Base-by-base conservation (phyloP, 352 stramenopile species). In the Pythium aristosporum region DNA sequence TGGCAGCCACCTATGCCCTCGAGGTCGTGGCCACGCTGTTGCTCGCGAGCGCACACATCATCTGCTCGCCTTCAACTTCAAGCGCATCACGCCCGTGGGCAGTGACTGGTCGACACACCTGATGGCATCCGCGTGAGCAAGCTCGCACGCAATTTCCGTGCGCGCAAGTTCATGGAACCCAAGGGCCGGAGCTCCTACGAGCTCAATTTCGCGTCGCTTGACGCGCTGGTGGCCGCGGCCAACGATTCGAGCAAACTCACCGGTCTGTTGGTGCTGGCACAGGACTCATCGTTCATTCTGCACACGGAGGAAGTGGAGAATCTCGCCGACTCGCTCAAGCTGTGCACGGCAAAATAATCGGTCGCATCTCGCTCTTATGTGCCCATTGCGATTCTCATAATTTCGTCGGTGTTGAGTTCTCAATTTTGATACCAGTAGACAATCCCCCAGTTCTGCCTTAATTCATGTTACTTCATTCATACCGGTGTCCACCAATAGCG, bases 131-230 rank as follows among this genome's bases (percentile, higher is more conserved):
- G 77, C 11, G 61, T 78, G 57, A 65, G 65, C 2, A 71, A 73
- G 39, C 46, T 86, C 21, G 73, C 77, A 34, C 78, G 75, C 0
- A 65, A 86, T 50, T 80, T 74, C 46, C 79, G 79, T 6, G 73
- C 86, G 23, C 69, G 68, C 20, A 88, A 88, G 64, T 88, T 91
- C 61, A 57, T 67, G 5, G 79, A 89, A 53, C 74, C 82, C 44
- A 81, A 65, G 6, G 61, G 74, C 10, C 50, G 65, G 11, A 73
- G 55, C 21, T 72, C 76, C 57, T 41, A 61, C n/a, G 65, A 77
- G 5, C 43, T 89, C n/a, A 30, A 73, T 23, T 32, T 80, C 2
- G 68, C 80, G 15, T 62, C 78, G 71, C 81, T 20, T 60, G 59
- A 20, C 57, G 71, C 37, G 63, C 69, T 65, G 2, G 36, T 39